Evolutionary conservation across 768 basidiomycete species (phyloP).

Genomic region (Boletus barrowsii): DNA sequence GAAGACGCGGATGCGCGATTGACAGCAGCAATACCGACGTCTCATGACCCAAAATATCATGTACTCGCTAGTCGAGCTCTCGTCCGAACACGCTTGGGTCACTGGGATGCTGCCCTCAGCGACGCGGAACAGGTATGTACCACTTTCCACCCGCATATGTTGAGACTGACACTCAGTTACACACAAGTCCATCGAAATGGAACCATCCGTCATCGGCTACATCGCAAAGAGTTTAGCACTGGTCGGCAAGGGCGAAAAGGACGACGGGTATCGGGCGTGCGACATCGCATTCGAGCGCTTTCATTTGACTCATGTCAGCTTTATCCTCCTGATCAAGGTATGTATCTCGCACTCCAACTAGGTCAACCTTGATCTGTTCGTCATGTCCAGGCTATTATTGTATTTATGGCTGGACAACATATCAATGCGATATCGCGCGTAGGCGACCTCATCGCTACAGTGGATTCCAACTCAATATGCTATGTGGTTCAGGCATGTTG

Average conservation of each 20-base stretch:
- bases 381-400: slow-evolving; percentile 1
- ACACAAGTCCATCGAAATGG: too few species aligned
- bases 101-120: background rate
- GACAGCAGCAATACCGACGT: background rate
- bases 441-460: background rate
- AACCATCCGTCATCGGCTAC: too few species aligned
- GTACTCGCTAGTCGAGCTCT: slow-evolving; percentile 6
- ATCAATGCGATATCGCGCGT: slow-evolving; percentile 2
- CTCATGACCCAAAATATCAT: background rate
- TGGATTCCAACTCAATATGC: background rate
- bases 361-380: background rate
- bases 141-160: too few species aligned
- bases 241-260: background rate
- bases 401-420: background rate
- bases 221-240: background rate
- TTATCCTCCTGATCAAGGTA: slow-evolving; percentile 9
- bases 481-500: slow-evolving; percentile 2
- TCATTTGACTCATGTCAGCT: background rate
- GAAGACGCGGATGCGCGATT: background rate
- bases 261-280: background rate
- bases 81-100: background rate
- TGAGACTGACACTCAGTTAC: too few species aligned
- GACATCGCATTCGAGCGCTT: slow-evolving; percentile 4
- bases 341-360: background rate
- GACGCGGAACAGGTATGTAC: slow-evolving; percentile 5